These are phyloP conservation scores for Acacia pycnantha DNA, from an alignment of 331 rosid genomes.

Conservation along the genomic window DNA sequence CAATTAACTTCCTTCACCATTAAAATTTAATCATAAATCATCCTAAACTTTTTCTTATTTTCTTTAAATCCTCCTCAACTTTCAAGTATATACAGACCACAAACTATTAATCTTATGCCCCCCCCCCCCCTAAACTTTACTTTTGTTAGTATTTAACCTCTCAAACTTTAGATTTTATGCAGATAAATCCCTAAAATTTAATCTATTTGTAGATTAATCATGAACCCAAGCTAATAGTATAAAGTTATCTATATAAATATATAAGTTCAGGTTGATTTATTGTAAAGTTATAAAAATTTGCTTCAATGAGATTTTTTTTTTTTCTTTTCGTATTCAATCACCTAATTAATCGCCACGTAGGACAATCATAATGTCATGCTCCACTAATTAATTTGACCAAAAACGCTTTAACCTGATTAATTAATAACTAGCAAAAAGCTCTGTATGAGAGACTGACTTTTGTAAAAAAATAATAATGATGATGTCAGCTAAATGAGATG, in stretches of 20 bases:
- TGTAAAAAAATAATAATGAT: not conserved
- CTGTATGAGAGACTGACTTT: not conserved
- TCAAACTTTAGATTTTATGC: too few species aligned
- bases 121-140: too few species aligned
- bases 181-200: too few species aligned
- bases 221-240: too few species aligned
- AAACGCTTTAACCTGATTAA: not conserved
- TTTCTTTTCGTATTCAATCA: too few species aligned
- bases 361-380: not conserved
- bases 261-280: too few species aligned
- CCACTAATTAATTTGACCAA: not conserved
- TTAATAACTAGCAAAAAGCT: not conserved
- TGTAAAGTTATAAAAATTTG: too few species aligned
- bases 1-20: not conserved
- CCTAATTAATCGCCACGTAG: not conserved
- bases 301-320: too few species aligned
- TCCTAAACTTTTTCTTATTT: not conserved
- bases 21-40: not conserved
- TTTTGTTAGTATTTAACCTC: too few species aligned
- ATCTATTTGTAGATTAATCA: too few species aligned
- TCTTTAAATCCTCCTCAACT: not conserved
- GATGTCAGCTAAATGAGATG: not conserved
- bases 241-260: too few species aligned
- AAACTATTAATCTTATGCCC: too few species aligned
- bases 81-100: not conserved